A percentile compares a stretch with the other conserved stretches of the same genome.
Evolutionary conservation across 306 rosid species (phyloP).

Genomic region (Quercus agrifolia): DNA sequence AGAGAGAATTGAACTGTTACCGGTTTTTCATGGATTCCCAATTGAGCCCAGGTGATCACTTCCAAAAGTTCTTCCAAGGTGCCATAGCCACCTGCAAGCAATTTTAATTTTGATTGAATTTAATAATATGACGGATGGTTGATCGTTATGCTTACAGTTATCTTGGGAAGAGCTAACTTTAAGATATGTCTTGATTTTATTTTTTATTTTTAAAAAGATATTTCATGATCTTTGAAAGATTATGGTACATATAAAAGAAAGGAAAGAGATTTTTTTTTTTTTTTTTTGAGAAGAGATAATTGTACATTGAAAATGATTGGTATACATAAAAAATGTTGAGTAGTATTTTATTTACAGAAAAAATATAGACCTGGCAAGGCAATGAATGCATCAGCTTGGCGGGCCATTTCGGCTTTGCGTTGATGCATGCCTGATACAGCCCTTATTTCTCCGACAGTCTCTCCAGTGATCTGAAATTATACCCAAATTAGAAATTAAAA

Average conservation of each 20-base stretch:
- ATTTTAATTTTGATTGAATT: neutral
- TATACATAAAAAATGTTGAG: neutral
- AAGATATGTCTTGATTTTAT: neutral
- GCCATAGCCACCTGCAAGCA: slow-evolving; percentile 74
- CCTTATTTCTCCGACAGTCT: slow-evolving; percentile 79
- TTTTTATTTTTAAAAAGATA: too few relatives aligned
- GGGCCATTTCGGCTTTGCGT: slow-evolving; percentile 96
- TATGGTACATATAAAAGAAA: neutral
- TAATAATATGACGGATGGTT: neutral
- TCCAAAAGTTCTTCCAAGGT: slow-evolving; percentile 87
- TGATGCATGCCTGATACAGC: slow-evolving; percentile 91
- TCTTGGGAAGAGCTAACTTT: neutral
- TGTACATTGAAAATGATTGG: neutral
- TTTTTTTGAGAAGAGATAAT: neutral
- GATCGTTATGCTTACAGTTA: neutral
- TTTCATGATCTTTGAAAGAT: too few relatives aligned
- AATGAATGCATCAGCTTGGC: slow-evolving; percentile 90
- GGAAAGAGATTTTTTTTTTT: neutral
- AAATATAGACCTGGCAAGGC: slow-evolving; percentile 70
- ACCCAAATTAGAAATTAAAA: neutral
- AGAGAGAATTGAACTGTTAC: slow-evolving; percentile 30
- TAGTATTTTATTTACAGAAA: neutral
- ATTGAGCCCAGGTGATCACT: slow-evolving; percentile 92
- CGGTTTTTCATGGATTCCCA: slow-evolving; percentile 92
- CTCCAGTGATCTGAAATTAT: slow-evolving; percentile 70